Percentiles rank a stretch among this genome's conserved stretches.
These are phyloP conservation scores for Hordeum pubiflorum DNA, from an alignment of 202 grass and related monocot species.

Conservation along the genomic window DNA sequence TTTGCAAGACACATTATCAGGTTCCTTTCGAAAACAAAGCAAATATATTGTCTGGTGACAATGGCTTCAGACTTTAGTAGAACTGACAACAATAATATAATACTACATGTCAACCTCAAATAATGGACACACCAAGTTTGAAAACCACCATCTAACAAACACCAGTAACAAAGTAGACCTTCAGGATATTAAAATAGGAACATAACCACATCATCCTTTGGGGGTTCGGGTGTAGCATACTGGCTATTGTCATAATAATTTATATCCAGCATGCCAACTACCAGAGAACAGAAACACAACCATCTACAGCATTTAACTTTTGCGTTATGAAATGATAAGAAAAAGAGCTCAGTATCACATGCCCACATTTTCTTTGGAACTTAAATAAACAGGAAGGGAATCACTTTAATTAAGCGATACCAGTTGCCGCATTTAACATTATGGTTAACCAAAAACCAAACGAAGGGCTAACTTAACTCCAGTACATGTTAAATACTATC, in stretches of 20 bases:
- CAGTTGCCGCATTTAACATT: background rate
- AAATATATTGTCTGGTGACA: background rate
- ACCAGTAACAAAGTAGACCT: background rate
- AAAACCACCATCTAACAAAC: slow-evolving; percentile 3
- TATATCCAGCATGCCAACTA: background rate
- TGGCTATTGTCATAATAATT: background rate
- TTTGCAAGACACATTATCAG: slow-evolving; percentile 13
- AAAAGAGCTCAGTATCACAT: background rate
- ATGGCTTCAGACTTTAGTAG: slow-evolving; percentile 8
- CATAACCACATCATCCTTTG: background rate
- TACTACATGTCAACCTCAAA: slow-evolving; percentile 7
- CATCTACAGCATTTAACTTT: slow-evolving; percentile 7
- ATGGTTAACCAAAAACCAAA: background rate
- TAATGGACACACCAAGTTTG: background rate
- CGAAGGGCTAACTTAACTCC: slow-evolving; percentile 5
- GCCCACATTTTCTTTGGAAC: background rate
- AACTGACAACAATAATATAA: background rate
- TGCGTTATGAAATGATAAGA: background rate
- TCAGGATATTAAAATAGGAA: slow-evolving; percentile 8
- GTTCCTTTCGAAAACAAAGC: background rate
- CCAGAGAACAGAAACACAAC: background rate
- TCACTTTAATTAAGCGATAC: background rate
- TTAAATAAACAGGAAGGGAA: background rate
- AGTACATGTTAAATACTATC: background rate
- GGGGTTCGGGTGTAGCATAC: background rate